Percentiles rank a stretch among this genome's conserved stretches.
phyloP scores from a whole-genome alignment of 2,329 filamentous ascomycete genomes.

The Beauveria medogensis region DNA sequence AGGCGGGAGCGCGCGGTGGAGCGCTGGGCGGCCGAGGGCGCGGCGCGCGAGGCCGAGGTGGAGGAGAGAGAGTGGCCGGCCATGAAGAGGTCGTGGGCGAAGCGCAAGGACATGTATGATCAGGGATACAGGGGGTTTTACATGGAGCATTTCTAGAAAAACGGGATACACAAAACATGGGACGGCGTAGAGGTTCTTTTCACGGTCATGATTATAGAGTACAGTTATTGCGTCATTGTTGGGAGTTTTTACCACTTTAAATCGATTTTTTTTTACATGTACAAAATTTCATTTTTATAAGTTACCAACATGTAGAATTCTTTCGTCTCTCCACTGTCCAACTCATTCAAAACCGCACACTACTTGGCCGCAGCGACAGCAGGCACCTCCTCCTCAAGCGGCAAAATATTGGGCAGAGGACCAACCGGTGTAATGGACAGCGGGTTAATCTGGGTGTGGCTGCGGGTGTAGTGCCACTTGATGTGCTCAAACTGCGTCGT shows the following conservation, averaged over 20 bases:
- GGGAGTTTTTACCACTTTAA: not conserved
- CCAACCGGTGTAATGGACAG: conserved; percentile 74
- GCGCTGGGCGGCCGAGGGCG: not conserved
- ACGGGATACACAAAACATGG: not conserved
- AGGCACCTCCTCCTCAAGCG: conserved; percentile 67
- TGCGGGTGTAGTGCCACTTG: conserved; percentile 64
- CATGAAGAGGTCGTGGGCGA: not conserved
- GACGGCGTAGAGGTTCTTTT: not conserved
- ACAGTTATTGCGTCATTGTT: not conserved
- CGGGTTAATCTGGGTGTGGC: conserved; percentile 59
- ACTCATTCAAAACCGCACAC: not conserved
- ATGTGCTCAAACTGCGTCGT: conserved; percentile 94
- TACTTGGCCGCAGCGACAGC: conserved; percentile 25
- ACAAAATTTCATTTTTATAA: too few species aligned
- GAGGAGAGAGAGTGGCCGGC: not conserved
- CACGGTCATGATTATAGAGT: not conserved
- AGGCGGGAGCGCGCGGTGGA: not conserved
- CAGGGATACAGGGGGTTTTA: not conserved
- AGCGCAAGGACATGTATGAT: not conserved
- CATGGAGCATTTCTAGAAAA: not conserved
- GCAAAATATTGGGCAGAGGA: conserved; percentile 74
- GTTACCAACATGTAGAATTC: too few species aligned
- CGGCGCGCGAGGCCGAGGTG: not conserved
- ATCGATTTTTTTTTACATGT: too few species aligned
- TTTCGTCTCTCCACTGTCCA: too few species aligned